phyloP scores from a whole-genome alignment of 2,329 filamentous ascomycete genomes.

The Penicillium capsulatum region DNA sequence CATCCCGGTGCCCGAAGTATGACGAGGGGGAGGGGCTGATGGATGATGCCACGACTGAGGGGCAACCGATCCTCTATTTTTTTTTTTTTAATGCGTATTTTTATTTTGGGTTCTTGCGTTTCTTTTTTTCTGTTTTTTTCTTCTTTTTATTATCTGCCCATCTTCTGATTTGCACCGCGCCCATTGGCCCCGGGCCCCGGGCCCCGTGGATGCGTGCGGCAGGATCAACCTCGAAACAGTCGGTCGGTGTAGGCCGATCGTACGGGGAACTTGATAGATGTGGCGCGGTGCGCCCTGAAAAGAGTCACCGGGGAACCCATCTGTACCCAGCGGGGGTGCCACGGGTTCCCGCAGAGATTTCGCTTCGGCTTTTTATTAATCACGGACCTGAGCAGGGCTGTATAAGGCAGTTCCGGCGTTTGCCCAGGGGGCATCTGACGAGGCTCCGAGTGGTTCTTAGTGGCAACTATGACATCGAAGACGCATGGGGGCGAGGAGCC shows the following conservation, averaged over 20 bases:
- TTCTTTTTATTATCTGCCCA: background rate
- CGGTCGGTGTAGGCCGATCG: constrained; percentile 12
- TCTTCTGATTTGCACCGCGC: background rate
- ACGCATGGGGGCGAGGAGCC: too few species aligned
- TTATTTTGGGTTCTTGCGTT: too few species aligned
- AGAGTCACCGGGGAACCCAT: constrained; percentile 17
- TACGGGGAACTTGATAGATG: constrained; percentile 6
- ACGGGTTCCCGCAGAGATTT: constrained; percentile 13
- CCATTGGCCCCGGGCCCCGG: too few species aligned
- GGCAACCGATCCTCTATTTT: constrained; percentile 10
- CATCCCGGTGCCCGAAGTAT: constrained; percentile 5
- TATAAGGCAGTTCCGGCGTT: too few species aligned
- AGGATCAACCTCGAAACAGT: constrained; percentile 7
- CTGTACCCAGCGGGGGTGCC: background rate
- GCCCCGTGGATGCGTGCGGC: constrained; percentile 2
- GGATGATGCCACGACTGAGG: constrained; percentile 20
- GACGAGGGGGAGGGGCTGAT: constrained; percentile 4
- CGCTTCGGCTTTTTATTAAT: background rate
- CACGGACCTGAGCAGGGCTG: too few species aligned
- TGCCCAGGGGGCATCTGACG: too few species aligned
- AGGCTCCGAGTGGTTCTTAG: too few species aligned
- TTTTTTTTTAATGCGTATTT: too few species aligned
- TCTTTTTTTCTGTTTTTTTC: background rate
- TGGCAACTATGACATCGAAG: too few species aligned
- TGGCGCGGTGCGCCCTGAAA: constrained; percentile 16